A percentile compares a stretch with the other conserved stretches of the same genome.
These are phyloP conservation scores for Xylaria sp. DNA, from an alignment of 2,329 filamentous ascomycete genomes.

Conservation along the genomic window DNA sequence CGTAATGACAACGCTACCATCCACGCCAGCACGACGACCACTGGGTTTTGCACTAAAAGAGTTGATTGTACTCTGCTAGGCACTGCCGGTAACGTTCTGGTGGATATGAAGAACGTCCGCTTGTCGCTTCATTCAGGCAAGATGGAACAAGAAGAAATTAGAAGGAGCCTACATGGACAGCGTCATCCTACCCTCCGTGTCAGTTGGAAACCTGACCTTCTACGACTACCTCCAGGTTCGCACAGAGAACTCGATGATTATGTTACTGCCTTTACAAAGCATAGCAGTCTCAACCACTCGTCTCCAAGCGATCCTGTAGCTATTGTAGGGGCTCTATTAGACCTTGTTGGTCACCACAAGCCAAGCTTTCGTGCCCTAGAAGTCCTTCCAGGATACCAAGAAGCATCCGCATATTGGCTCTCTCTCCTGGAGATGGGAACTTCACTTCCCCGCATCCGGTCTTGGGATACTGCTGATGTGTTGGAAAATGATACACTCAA, in stretches of 20 bases:
- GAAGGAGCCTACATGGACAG: not conserved
- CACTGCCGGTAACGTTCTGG: no score
- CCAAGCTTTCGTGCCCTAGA: not conserved
- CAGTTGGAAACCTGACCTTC: constrained; percentile 28
- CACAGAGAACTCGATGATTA: not conserved
- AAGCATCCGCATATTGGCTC: not conserved
- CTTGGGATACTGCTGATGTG: not conserved
- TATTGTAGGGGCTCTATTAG: not conserved
- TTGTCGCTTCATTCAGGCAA: constrained; percentile 2
- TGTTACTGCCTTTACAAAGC: not conserved
- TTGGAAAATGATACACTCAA: not conserved
- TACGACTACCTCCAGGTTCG: not conserved
- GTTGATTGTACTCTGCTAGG: not conserved
- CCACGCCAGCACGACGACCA: not conserved
- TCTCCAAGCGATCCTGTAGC: no score
- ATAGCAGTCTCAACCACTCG: not conserved
- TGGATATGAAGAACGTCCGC: not conserved
- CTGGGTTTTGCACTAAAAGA: not conserved
- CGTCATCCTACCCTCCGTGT: constrained; percentile 11
- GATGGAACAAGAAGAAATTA: not conserved
- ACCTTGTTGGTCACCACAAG: constrained; percentile 24
- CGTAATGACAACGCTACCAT: not conserved
- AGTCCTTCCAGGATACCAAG: no score
- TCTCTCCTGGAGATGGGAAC: not conserved
- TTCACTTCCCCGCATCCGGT: not conserved